Evolutionary conservation across 345 rosid species (phyloP), one percentile per base, ranked within the genome.

Genomic region (Rubroshorea leprosula): DNA sequence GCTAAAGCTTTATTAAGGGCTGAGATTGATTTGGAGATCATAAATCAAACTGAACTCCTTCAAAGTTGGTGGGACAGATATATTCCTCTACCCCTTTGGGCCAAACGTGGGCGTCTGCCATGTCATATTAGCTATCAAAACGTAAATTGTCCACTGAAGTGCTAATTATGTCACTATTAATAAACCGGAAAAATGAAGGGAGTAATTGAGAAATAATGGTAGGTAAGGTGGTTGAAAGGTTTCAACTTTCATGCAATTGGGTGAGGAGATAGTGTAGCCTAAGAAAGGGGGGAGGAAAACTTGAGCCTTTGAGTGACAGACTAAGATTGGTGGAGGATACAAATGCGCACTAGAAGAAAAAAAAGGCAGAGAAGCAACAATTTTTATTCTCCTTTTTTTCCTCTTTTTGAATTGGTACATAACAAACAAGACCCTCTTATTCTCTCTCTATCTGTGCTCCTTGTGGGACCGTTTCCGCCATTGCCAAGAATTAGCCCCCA

Each of bases 381-480:
- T n/a, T n/a, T n/a, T n/a, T n/a, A n/a, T n/a, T n/a, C n/a, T n/a
- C n/a, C 46, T 47, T 51, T 39, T 17, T 14, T 51, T 31, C 0
- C 25, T 13, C 8, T n/a, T n/a, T 55, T 62, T 7, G 19, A 48
- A 57, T 54, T 18, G 10, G 54, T 51, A 65, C 44, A 7, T 17
- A 49, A 54, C 60, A 18, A 38, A 52, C 24, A 35, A 51, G 3
- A 43, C 18, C 22, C 10, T 12, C 38, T 51, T 26, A 13, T 51
- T 54, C 21, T 60, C 53, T 52, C 58, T 39, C n/a, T n/a, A n/a
- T n/a, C n/a, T n/a, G n/a, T n/a, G n/a, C n/a, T n/a, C n/a, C n/a
- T 20, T 5, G 62, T 63, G 87, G 87, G 47, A 66, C 90, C 80
- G 63, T 64, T 64, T 70, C 76, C 64, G 80, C 95, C 89, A 76